Evolutionary conservation across 106 monocot species (phyloP), one percentile per base, ranked within the genome.

Genomic region (Iris macrosiphon): DNA sequence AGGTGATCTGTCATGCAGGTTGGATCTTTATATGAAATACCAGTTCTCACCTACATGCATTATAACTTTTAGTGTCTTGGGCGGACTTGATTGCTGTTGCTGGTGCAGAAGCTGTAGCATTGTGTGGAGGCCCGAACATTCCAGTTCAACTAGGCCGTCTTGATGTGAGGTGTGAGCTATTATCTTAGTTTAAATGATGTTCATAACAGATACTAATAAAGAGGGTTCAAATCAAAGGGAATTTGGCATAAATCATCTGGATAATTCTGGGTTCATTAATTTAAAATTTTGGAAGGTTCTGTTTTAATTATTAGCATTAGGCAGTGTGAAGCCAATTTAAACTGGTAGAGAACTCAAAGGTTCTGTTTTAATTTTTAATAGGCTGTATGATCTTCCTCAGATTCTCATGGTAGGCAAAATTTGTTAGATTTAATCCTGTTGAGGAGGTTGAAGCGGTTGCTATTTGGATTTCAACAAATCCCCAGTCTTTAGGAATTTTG

Each of bases 61-160:
- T 60, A 44, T 41, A 40, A 37, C n/a, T 72, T 7, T 18, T 54
- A 95, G 94, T 89, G n/a, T 85, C 94, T 23, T 95, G 94, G 94
- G 88, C 94, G 22, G 94, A 95, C 49, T 50, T 95, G 59, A 89
- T 95, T 73, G 79, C 94, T 35, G 70, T 89, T 40, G 88, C 85
- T 65, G 94, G 89, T 61, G 75, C 94, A 28, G 88, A 82, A 68
- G 85, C 94, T 22, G 89, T 95, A 38, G 41, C 76, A 47, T 47
- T 95, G 1, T 95, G 94, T 65, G 89, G 85, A 34, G 94, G 94
- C 14, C 94, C 94, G 30, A 15, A 14, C 24, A 95, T 95, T 76
- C 75, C 84, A n/a, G 46, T 95, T 55, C 69, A 48, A 55, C 28
- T 82, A 62, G 94, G 89, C 55, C 72, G 94, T 48, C 31, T 71